A percentile compares a stretch with the other conserved stretches of the same genome.
phyloP scores from a whole-genome alignment of 176 grass and related monocot species.

The Oryza punctata region DNA sequence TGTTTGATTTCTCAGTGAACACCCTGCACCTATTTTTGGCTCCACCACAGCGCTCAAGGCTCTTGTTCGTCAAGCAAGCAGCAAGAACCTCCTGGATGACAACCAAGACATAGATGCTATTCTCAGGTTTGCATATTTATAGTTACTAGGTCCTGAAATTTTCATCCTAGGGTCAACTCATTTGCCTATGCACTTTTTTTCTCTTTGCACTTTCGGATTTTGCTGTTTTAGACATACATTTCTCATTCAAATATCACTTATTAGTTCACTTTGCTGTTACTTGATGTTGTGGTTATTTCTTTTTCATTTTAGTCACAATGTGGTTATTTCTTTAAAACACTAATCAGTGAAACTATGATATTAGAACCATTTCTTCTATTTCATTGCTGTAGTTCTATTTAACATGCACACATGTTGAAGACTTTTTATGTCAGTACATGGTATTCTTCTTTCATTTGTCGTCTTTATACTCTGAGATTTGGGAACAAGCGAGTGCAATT shows the following conservation, averaged over 20 bases:
- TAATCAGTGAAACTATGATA: background rate
- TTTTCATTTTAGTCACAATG: no score
- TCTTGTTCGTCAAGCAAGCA: slow-evolving; percentile 52
- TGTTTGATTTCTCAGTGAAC: slow-evolving; percentile 23
- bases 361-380: background rate
- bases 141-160: background rate
- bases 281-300: background rate
- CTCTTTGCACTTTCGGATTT: background rate
- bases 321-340: background rate
- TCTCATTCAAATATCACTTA: background rate
- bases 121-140: slow-evolving; percentile 16
- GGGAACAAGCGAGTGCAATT: background rate
- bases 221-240: background rate
- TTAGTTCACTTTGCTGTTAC: background rate
- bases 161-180: background rate
- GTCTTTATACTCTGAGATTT: background rate
- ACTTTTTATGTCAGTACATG: background rate
- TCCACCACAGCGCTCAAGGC: slow-evolving; percentile 41
- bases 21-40: slow-evolving; percentile 59
- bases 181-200: background rate
- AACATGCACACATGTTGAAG: background rate
- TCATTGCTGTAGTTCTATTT: background rate
- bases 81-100: slow-evolving; percentile 29
- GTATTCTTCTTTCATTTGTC: background rate
- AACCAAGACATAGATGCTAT: background rate